Conservation (phyloP, 2,329 filamentous ascomycete species). For the Dothistroma pini region DNA sequence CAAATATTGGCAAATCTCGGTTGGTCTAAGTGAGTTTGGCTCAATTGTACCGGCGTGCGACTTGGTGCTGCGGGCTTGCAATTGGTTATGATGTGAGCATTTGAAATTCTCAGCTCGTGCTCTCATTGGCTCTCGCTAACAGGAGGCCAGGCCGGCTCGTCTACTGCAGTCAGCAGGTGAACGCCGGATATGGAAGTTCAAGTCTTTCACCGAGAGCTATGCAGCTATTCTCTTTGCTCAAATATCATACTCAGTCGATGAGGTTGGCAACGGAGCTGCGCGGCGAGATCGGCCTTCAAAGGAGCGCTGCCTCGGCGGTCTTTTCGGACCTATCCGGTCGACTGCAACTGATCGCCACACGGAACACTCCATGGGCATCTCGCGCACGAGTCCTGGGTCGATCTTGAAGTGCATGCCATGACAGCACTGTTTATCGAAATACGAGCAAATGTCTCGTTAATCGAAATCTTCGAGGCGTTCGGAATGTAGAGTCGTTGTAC, state of each 20-base stretch:
- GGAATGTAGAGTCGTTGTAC: not conserved
- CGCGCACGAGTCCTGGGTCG: not conserved
- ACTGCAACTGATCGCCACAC: not conserved
- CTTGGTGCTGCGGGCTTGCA: conserved; percentile 6
- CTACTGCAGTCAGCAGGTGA: conserved; percentile 7
- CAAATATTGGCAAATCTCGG: conserved; percentile 6
- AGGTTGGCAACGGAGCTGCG: not conserved
- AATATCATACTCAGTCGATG: not conserved
- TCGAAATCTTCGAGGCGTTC: not conserved
- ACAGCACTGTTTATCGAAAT: not conserved
- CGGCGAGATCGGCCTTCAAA: not conserved
- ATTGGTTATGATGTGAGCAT: conserved; percentile 18
- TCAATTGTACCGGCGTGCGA: not conserved
- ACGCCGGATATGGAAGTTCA: conserved; percentile 17
- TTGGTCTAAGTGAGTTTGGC: conserved; percentile 12
- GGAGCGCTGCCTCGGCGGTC: not conserved
- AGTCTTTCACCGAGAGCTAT: conserved; percentile 7
- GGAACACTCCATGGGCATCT: not conserved
- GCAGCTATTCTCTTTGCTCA: conserved; percentile 1
- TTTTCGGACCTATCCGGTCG: not conserved
- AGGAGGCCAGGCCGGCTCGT: conserved; percentile 14
- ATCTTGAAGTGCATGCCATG: not conserved
- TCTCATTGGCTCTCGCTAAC: conserved; percentile 7
- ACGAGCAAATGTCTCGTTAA: not conserved
- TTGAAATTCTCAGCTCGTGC: conserved; percentile 5